phyloP scores from a whole-genome alignment of 495 filamentous ascomycete species.

The Thermothielavioides terrestris region DNA sequence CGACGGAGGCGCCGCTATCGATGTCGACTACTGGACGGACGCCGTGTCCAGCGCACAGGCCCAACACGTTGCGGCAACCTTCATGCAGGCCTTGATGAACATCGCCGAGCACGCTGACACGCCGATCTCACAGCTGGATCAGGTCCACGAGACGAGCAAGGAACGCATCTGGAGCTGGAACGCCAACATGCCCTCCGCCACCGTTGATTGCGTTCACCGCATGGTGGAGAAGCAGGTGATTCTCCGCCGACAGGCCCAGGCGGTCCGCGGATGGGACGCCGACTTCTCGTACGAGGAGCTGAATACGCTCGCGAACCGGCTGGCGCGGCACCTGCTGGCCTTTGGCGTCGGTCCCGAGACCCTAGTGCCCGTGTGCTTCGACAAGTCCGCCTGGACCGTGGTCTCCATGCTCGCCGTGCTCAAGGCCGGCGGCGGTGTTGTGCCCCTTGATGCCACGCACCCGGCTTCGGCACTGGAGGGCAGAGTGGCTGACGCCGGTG shows the following conservation, averaged over 20 bases:
- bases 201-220: slow-evolving; percentile 10
- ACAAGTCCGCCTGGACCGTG: slow-evolving; percentile 42
- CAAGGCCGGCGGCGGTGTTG: slow-evolving; percentile 38
- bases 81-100: slow-evolving; percentile 37
- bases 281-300: slow-evolving; percentile 44
- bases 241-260: slow-evolving; percentile 12
- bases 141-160: slow-evolving; percentile 7
- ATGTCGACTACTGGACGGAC: slow-evolving; percentile 52
- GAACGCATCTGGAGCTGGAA: slow-evolving; percentile 19
- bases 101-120: slow-evolving; percentile 30
- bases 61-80: slow-evolving; percentile 42
- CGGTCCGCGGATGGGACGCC: slow-evolving; percentile 42
- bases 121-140: slow-evolving; percentile 5
- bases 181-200: slow-evolving; percentile 11
- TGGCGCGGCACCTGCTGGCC: slow-evolving; percentile 33
- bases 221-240: slow-evolving; percentile 16
- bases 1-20: slow-evolving; percentile 33
- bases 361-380: slow-evolving; percentile 39
- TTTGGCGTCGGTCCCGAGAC: slow-evolving; percentile 45
- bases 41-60: slow-evolving; percentile 31
- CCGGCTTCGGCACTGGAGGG: slow-evolving; percentile 12
- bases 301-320: slow-evolving; percentile 20
- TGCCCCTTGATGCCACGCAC: slow-evolving; percentile 50
- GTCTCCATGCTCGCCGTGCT: slow-evolving; percentile 40
- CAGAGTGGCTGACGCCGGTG: slow-evolving; percentile 3